Percentiles rank a stretch among this genome's conserved stretches.
These are phyloP conservation scores for Corynespora cassiicola DNA, from an alignment of 2,329 filamentous ascomycete genomes.

Conservation along the genomic window DNA sequence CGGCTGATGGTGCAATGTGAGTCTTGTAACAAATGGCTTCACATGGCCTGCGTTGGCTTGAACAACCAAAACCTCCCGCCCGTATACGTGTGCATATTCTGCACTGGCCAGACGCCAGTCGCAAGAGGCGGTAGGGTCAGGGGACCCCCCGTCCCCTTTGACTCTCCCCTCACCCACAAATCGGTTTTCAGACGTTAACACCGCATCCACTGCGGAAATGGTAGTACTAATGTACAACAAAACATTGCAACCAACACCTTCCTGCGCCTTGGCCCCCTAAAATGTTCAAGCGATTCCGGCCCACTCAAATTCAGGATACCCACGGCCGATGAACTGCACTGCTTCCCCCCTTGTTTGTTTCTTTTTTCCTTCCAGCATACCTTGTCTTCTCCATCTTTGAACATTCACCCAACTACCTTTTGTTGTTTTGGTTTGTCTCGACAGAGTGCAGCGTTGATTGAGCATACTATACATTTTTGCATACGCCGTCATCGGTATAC, in stretches of 20 bases:
- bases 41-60: constrained; percentile 64
- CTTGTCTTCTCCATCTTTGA: too few relatives aligned
- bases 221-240: not conserved
- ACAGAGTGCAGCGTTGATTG: constrained; percentile 20
- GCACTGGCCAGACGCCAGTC: constrained; percentile 44
- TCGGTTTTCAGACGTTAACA: constrained; percentile 32
- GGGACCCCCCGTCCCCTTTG: constrained; percentile 31
- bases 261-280: constrained; percentile 7
- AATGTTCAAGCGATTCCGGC: constrained; percentile 5
- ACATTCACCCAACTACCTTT: too few relatives aligned
- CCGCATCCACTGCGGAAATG: not conserved
- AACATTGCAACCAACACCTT: not conserved
- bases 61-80: constrained; percentile 53
- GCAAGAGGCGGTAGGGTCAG: constrained; percentile 40
- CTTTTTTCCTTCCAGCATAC: constrained; percentile 12
- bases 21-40: constrained; percentile 68
- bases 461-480: constrained; percentile 20
- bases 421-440: constrained; percentile 5
- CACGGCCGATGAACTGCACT: constrained; percentile 10
- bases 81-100: constrained; percentile 49
- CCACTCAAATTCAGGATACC: constrained; percentile 18
- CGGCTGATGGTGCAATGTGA: constrained; percentile 68
- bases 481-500: constrained; percentile 25
- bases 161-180: constrained; percentile 41
- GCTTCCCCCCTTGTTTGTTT: constrained; percentile 3